phyloP scores from a whole-genome alignment of 2,329 filamentous ascomycete species.

The Ophiostoma australiae region DNA sequence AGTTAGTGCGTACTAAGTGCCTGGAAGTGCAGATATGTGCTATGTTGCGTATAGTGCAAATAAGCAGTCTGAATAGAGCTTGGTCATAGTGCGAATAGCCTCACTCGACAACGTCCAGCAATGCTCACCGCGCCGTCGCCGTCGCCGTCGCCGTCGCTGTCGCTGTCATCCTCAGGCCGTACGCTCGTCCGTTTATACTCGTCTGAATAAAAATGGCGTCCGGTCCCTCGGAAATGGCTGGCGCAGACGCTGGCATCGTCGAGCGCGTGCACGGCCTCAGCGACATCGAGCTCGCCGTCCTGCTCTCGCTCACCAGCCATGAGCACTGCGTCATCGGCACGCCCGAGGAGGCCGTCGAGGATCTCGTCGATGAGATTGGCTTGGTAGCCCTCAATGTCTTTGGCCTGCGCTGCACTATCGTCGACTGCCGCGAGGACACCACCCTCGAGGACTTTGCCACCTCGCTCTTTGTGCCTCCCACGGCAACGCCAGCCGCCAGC shows the following conservation, averaged over 20 bases:
- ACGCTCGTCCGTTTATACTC: background rate
- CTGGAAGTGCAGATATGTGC: background rate
- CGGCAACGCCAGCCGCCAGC: slow-evolving; percentile 31
- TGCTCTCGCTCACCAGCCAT: slow-evolving; percentile 73
- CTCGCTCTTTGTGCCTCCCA: slow-evolving; percentile 53
- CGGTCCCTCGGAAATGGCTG: slow-evolving; percentile 33
- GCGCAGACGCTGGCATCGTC: slow-evolving; percentile 46
- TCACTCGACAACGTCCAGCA: background rate
- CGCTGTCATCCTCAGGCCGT: too few relatives aligned
- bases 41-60: background rate
- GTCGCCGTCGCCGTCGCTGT: too few relatives aligned
- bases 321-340: slow-evolving; percentile 89
- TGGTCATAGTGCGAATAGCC: background rate
- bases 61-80: background rate
- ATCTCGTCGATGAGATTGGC: slow-evolving; percentile 67
- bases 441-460: slow-evolving; percentile 77
- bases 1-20: background rate
- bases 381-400: slow-evolving; percentile 68
- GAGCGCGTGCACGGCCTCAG: slow-evolving; percentile 71
- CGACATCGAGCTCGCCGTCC: slow-evolving; percentile 79
- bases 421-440: slow-evolving; percentile 68
- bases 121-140: background rate
- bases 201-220: background rate
- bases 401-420: slow-evolving; percentile 60
- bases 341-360: slow-evolving; percentile 54